Evolutionary conservation across 768 basidiomycete species (phyloP).

Genomic region (Strobilomyces echinocephalus): DNA sequence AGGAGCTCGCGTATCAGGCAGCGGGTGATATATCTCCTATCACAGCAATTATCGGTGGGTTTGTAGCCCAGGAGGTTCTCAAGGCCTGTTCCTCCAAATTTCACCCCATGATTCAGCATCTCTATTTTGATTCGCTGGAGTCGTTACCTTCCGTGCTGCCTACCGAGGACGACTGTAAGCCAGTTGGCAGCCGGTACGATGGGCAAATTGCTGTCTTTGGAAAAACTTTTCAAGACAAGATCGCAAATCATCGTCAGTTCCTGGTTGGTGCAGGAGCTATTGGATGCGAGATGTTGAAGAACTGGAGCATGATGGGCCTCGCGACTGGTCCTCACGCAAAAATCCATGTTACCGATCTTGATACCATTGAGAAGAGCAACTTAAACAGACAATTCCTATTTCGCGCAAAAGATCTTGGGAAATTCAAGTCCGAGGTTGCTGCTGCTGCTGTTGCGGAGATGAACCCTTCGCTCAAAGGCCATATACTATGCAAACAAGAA

Average conservation of each 20-base stretch:
- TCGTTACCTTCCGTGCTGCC: conserved; percentile 77
- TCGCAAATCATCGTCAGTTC: conserved; percentile 88
- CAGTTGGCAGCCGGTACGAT: conserved; percentile 82
- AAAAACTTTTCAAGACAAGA: conserved; percentile 85
- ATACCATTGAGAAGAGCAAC: conserved; percentile 99
- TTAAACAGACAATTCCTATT: conserved; percentile 98
- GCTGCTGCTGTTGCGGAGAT: conserved; percentile 88
- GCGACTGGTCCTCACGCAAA: conserved; percentile 72
- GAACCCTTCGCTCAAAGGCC: conserved; percentile 86
- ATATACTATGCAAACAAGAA: conserved; percentile 86
- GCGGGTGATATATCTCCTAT: conserved; percentile 86
- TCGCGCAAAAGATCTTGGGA: conserved; percentile 90
- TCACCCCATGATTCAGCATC: conserved; percentile 89
- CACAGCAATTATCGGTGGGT: conserved; percentile 91
- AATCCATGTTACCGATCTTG: conserved; percentile 93
- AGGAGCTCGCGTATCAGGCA: conserved; percentile 88
- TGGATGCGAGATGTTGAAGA: conserved; percentile 99
- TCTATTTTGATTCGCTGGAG: conserved; percentile 98
- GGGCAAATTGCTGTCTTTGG: conserved; percentile 96
- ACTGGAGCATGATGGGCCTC: conserved; percentile 99
- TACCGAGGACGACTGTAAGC: conserved; percentile 78
- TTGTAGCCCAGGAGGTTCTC: conserved; percentile 95
- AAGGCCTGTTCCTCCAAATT: conserved; percentile 98
- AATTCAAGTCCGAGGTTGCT: conserved; percentile 96
- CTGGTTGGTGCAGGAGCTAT: conserved; percentile 98